Evolutionary conservation across 1,139 yeast genomes (phyloP).

Genomic region (Debaryomycetaceae sp.): DNA sequence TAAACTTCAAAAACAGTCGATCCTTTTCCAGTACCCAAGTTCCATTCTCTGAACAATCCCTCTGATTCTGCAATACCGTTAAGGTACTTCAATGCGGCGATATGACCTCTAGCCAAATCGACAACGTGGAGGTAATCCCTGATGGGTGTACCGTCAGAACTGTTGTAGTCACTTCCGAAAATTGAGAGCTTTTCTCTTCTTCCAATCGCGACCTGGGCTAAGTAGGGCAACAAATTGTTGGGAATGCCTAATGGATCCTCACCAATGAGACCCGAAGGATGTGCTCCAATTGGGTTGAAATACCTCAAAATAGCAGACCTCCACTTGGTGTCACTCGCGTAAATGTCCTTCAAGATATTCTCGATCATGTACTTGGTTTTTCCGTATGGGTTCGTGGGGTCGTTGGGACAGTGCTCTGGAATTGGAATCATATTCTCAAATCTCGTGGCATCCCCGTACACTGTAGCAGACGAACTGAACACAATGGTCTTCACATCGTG

Average conservation of each 20-base stretch:
- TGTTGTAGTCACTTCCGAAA: slow-evolving; percentile 66
- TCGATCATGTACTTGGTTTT: slow-evolving; percentile 68
- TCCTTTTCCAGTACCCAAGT: slow-evolving; percentile 79
- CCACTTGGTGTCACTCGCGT: slow-evolving; percentile 48
- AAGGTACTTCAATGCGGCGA: slow-evolving; percentile 66
- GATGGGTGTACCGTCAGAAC: slow-evolving; percentile 78
- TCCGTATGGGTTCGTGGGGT: slow-evolving; percentile 78
- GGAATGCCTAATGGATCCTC: slow-evolving; percentile 81
- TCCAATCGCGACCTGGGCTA: slow-evolving; percentile 78
- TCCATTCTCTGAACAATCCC: slow-evolving; percentile 75
- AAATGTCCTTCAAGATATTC: slow-evolving; percentile 56
- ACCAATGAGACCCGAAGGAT: slow-evolving; percentile 75
- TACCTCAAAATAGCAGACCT: slow-evolving; percentile 68
- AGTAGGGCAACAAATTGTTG: slow-evolving; percentile 69
- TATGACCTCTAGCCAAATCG: slow-evolving; percentile 78
- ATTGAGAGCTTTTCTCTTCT: slow-evolving; percentile 62
- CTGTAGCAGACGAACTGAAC: slow-evolving; percentile 80
- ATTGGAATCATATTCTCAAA: slow-evolving; percentile 74
- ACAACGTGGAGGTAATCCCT: slow-evolving; percentile 82
- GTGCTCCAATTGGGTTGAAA: slow-evolving; percentile 85
- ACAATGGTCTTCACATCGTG: slow-evolving; percentile 57
- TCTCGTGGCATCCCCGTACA: slow-evolving; percentile 79
- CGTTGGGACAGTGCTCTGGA: slow-evolving; percentile 76
- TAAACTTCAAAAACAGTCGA: slow-evolving; percentile 74
- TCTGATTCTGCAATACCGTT: slow-evolving; percentile 29